Evolutionary conservation across 805 yeast genomes (phyloP).

Genomic region (Candida gorgasii): DNA sequence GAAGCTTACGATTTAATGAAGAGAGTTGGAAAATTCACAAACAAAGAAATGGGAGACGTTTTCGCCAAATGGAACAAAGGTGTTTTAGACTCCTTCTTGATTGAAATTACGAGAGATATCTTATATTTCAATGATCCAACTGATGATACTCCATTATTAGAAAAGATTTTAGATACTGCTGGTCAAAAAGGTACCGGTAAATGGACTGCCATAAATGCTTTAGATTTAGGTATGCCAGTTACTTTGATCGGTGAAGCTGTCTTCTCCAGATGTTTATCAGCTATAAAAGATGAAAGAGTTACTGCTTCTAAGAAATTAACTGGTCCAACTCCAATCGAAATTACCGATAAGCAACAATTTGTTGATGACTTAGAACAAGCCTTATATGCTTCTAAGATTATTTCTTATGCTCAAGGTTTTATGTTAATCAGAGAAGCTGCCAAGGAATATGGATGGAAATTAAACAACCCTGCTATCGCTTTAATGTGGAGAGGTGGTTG

Average conservation of each 20-base stretch:
- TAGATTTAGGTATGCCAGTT: constrained; percentile 97
- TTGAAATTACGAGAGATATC: constrained; percentile 96
- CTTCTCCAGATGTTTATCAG: constrained; percentile 92
- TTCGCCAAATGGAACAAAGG: constrained; percentile 95
- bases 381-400: constrained; percentile 95
- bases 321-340: constrained; percentile 66
- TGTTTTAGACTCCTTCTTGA: constrained; percentile 93
- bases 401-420: constrained; percentile 99
- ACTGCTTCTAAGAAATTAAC: constrained; percentile 75
- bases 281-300: constrained; percentile 87
- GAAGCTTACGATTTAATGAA: constrained; percentile 97
- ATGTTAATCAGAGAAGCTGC: constrained; percentile 99
- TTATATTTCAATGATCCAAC: constrained; percentile 79
- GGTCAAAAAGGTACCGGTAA: constrained; percentile 99
- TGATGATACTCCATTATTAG: constrained; percentile 91
- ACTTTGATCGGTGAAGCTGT: constrained; percentile 99
- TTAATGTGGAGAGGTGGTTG: constrained; percentile 99
- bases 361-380: constrained; percentile 97
- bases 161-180: constrained; percentile 94
- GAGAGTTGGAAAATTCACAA: constrained; percentile 86
- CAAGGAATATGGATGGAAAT: constrained; percentile 92
- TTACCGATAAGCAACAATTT: constrained; percentile 77
- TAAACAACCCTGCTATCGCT: constrained; percentile 97
- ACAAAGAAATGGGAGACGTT: constrained; percentile 92
- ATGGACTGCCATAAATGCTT: constrained; percentile 98